These are phyloP conservation scores for Cystofilobasidium capitatum DNA, from an alignment of 768 basidiomycete genomes.

Conservation along the genomic window DNA sequence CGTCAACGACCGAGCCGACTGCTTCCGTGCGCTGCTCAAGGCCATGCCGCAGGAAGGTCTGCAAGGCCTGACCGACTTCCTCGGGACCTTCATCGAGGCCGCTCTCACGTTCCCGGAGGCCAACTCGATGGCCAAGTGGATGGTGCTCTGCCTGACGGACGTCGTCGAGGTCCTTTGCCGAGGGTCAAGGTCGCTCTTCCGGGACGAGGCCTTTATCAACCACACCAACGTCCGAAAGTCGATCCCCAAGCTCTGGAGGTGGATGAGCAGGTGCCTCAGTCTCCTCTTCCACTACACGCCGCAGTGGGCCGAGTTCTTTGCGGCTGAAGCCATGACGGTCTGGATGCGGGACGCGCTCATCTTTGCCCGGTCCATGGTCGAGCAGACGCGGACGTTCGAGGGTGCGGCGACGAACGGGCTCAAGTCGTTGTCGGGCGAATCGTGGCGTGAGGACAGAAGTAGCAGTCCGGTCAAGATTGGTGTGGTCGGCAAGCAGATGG, in stretches of 20 bases:
- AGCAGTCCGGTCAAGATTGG: conserved; percentile 46
- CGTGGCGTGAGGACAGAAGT: conserved; percentile 32
- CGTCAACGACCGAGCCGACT: conserved; percentile 74
- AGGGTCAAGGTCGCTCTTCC: conserved; percentile 44
- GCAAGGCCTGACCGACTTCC: conserved; percentile 59
- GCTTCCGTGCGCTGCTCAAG: conserved; percentile 66
- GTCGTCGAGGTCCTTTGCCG: conserved; percentile 74
- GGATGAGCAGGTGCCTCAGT: conserved; percentile 68
- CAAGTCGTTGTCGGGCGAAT: conserved; percentile 31
- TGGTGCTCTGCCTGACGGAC: conserved; percentile 87
- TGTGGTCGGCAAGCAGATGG: conserved; percentile 60
- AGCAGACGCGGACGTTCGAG: conserved; percentile 70
- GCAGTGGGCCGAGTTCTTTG: conserved; percentile 69
- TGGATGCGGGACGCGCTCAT: conserved; percentile 99
- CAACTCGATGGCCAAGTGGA: conserved; percentile 72
- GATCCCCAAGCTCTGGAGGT: conserved; percentile 65
- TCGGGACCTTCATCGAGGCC: conserved; percentile 56
- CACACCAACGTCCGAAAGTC: conserved; percentile 48
- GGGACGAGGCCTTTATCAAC: conserved; percentile 27
- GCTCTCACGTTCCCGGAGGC: conserved; percentile 60
- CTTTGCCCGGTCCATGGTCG: conserved; percentile 76
- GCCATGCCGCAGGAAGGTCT: conserved; percentile 58
- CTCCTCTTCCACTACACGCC: conserved; percentile 79
- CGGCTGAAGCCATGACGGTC: conserved; percentile 71
- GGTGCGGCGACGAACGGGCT: conserved; percentile 44